Conservation (phyloP, 2,329 filamentous ascomycete genomes). For the Cordyceps javanica region DNA sequence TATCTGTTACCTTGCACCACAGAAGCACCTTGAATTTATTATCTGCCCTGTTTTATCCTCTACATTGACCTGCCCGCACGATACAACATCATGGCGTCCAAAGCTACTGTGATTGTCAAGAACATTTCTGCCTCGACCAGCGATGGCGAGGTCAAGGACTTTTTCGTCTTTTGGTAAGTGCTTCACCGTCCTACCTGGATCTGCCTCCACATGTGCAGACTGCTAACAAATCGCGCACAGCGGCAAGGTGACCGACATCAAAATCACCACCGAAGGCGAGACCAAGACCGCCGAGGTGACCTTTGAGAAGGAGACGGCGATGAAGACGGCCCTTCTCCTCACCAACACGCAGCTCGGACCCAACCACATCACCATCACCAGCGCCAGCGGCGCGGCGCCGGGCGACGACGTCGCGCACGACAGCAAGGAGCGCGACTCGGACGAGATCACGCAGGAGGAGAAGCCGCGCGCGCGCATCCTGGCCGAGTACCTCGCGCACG, state of each 20-base stretch:
- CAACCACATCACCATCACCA: slow-evolving; percentile 72
- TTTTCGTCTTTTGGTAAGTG: slow-evolving; percentile 90
- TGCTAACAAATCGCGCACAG: slow-evolving; percentile 40
- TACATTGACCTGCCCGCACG: slow-evolving; percentile 6
- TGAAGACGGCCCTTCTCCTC: slow-evolving; percentile 92
- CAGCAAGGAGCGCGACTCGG: slow-evolving; percentile 50
- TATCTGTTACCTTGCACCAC: not conserved
- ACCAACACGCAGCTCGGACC: slow-evolving; percentile 93
- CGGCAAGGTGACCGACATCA: slow-evolving; percentile 84
- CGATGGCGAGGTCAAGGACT: slow-evolving; percentile 89
- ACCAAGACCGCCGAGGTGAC: slow-evolving; percentile 83
- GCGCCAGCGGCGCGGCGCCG: slow-evolving; percentile 57
- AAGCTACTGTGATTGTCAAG: slow-evolving; percentile 72
- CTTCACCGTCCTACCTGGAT: not conserved
- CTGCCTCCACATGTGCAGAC: not conserved
- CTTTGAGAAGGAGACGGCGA: slow-evolving; percentile 94
- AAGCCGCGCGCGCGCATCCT: slow-evolving; percentile 92
- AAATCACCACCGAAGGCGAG: slow-evolving; percentile 62
- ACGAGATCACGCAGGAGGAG: slow-evolving; percentile 87
- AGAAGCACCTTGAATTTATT: not conserved
- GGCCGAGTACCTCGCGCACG: slow-evolving; percentile 93
- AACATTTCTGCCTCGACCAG: slow-evolving; percentile 78
- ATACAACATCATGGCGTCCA: slow-evolving; percentile 45
- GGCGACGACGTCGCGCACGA: slow-evolving; percentile 55
- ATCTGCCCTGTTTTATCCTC: not conserved